Percentiles rank a stretch among this genome's conserved stretches.
Evolutionary conservation across 345 rosid species (phyloP).

Genomic region (Eucalyptus erythrocorys): DNA sequence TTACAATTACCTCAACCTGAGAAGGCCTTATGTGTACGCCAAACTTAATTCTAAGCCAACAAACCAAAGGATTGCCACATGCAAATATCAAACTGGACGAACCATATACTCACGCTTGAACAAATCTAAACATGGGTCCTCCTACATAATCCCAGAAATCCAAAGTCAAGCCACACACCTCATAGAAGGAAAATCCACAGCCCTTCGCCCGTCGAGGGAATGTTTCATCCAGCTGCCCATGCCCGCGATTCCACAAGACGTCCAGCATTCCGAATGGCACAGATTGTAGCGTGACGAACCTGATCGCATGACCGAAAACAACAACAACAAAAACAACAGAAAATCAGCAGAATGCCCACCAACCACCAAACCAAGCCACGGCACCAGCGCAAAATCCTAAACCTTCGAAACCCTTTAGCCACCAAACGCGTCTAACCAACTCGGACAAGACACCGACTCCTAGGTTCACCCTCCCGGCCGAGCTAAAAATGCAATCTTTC

Average conservation of each 20-base stretch:
- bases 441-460: not conserved
- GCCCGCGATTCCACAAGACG: constrained; percentile 35
- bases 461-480: not conserved
- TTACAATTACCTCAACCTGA: not conserved
- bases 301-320: constrained; percentile 10
- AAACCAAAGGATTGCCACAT: not conserved
- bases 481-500: not conserved
- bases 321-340: not conserved
- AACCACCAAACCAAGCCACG: not conserved
- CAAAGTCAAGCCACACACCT: constrained; percentile 18
- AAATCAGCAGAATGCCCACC: not conserved
- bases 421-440: not conserved
- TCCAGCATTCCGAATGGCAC: constrained; percentile 52
- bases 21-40: not conserved
- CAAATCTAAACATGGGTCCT: not conserved
- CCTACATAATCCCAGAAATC: not conserved
- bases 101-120: not conserved
- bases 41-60: not conserved
- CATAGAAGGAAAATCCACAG: constrained; percentile 26
- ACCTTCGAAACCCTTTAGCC: not conserved
- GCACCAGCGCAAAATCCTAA: not conserved
- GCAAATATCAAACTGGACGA: not conserved
- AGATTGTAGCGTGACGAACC: constrained; percentile 54
- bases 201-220: constrained; percentile 34
- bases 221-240: constrained; percentile 25